Percentiles rank a stretch among this genome's conserved stretches.
Evolutionary conservation across 2,329 filamentous ascomycete genomes (phyloP).

Genomic region (Balansia obtecta): DNA sequence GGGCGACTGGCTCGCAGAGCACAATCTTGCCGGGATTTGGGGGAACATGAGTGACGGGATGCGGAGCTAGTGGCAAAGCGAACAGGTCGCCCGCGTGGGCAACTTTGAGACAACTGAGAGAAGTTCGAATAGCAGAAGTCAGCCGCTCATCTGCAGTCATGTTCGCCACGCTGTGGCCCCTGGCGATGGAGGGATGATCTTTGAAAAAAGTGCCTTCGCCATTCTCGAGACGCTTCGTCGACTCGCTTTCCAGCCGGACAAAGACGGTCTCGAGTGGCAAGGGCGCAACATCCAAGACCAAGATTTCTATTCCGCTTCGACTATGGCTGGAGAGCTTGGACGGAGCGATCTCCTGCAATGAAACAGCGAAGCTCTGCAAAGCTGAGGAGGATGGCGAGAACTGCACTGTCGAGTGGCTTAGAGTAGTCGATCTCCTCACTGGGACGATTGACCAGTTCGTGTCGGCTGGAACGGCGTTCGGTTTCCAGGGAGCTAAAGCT

Average conservation of each 20-base stretch:
- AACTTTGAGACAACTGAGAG: constrained; percentile 58
- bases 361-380: constrained; percentile 67
- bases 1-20: constrained; percentile 88
- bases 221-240: constrained; percentile 68
- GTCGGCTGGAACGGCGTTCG: constrained; percentile 43
- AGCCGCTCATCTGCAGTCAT: constrained; percentile 42
- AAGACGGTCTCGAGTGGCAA: constrained; percentile 75
- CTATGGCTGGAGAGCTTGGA: constrained; percentile 62
- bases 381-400: constrained; percentile 61
- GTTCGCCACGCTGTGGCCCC: constrained; percentile 25
- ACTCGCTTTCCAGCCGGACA: constrained; percentile 71
- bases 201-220: constrained; percentile 73
- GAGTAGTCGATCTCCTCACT: constrained; percentile 48
- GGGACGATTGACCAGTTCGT: constrained; percentile 79
- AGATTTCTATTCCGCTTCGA: constrained; percentile 70
- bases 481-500: constrained; percentile 63
- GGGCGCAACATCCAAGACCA: constrained; percentile 69
- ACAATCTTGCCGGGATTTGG: constrained; percentile 78
- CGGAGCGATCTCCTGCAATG: constrained; percentile 59
- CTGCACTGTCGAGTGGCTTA: constrained; percentile 67
- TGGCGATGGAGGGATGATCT: constrained; percentile 35
- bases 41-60: constrained; percentile 76
- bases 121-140: constrained; percentile 56
- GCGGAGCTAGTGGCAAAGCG: constrained; percentile 63
- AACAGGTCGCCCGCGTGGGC: constrained; percentile 77